These are phyloP conservation scores for Psidium guajava DNA, from an alignment of 345 rosid genomes.

Conservation along the genomic window DNA sequence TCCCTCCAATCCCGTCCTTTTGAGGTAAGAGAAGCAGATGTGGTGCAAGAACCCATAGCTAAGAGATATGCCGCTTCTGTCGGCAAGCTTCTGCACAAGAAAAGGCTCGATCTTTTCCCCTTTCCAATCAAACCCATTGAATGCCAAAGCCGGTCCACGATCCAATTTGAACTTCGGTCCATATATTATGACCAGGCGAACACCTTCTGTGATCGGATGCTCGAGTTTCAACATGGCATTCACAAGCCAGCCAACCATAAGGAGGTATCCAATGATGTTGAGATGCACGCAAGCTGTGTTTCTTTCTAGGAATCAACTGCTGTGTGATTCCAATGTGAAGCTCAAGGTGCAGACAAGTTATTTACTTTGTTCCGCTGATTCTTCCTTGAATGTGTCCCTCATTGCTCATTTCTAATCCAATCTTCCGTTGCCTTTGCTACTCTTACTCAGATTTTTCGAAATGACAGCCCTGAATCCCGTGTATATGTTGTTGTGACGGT, in stretches of 20 bases:
- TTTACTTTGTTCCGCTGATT: neutral
- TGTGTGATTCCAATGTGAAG: neutral
- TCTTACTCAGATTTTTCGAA: neutral
- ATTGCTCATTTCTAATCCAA: neutral
- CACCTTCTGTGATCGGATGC: too few relatives aligned
- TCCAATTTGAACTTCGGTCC: too few relatives aligned
- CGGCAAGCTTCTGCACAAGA: too few relatives aligned
- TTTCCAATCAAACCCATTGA: too few relatives aligned
- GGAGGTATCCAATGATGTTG: neutral
- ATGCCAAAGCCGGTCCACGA: too few relatives aligned
- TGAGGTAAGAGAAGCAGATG: too few relatives aligned
- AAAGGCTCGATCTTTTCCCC: too few relatives aligned
- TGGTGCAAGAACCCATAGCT: too few relatives aligned
- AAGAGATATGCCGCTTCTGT: too few relatives aligned
- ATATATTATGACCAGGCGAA: rapidly evolving
- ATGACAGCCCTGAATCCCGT: neutral
- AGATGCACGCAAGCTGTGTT: neutral
- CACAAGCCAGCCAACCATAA: neutral
- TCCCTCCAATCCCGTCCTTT: too few relatives aligned
- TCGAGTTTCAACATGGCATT: too few relatives aligned
- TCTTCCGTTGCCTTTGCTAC: neutral
- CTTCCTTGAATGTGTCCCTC: neutral
- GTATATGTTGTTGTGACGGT: neutral
- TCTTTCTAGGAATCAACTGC: too few relatives aligned
- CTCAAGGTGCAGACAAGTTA: neutral